These are phyloP conservation scores for Spatholobus suberectus DNA, from an alignment of 306 rosid genomes.

Conservation along the genomic window DNA sequence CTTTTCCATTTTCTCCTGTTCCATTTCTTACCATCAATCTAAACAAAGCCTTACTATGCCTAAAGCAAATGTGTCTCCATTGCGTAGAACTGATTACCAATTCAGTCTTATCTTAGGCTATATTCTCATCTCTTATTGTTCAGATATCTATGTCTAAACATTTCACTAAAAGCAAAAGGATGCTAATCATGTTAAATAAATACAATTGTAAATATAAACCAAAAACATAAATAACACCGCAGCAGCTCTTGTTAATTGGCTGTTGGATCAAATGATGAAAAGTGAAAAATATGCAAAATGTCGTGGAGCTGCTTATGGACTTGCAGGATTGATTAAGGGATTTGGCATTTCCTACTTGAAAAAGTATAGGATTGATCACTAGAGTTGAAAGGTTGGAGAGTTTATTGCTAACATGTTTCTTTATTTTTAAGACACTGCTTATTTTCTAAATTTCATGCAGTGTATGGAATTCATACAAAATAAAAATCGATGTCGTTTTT, in stretches of 20 bases:
- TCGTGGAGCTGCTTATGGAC: constrained; percentile 98
- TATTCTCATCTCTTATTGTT: neutral
- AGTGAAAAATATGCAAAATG: constrained; percentile 94
- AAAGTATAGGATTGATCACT: constrained; percentile 72
- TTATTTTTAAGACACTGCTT: neutral
- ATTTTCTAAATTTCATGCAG: constrained; percentile 1
- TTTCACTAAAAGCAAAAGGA: neutral
- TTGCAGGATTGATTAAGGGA: constrained; percentile 95
- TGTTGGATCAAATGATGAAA: constrained; percentile 89
- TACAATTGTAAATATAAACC: constrained; percentile 6
- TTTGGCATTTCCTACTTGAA: constrained; percentile 86
- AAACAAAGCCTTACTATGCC: too few relatives aligned
- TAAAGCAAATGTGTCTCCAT: constrained; percentile 16
- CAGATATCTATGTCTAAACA: neutral
- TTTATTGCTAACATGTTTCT: constrained; percentile 10
- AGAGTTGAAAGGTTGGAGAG: constrained; percentile 76
- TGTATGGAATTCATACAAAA: neutral
- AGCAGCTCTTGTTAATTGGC: constrained; percentile 74
- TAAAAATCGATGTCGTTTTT: neutral
- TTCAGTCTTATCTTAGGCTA: constrained; percentile 1
- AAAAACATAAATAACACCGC: constrained; percentile 60
- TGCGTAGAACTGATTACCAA: constrained; percentile 33
- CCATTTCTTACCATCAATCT: too few relatives aligned
- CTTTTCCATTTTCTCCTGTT: too few relatives aligned
- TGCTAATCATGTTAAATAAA: neutral